Base-by-base conservation (phyloP, 257 asterid species). In the Voacanga thouarsii region DNA sequence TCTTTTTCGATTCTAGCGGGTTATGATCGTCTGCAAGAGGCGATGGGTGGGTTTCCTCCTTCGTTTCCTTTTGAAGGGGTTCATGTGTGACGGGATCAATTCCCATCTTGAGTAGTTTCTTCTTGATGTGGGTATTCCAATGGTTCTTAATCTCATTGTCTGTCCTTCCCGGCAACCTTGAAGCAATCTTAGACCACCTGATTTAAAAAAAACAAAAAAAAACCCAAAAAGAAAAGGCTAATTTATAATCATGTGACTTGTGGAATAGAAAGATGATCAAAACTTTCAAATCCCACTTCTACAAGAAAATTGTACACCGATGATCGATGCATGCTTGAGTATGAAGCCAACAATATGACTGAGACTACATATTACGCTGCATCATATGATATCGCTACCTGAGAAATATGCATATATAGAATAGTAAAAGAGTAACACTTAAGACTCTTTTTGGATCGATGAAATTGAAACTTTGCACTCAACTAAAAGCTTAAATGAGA, bases 51-150 rank as follows among this genome's bases (percentile, higher is more conserved):
- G 24, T 77, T 68, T 83, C 60, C 6, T 8, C n/a, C 11, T 80
- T 79, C 14, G 74, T 77, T 45, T 78, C 80, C 73, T 81, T 87
- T 30, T 81, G 78, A 47, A 92, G 86, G 51, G 92, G 93, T 74
- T 92, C 87, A 80, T 94, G 99, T 7, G 97, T 92, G 59, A 94
- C 91, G 0, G 97, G 99, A 64, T 94, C 97, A 51, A 94, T 91
- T 39, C 97, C 99, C 96, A 90, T 89, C 81, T 91, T 94, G 3
- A 94, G 71, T 63, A 94, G 97, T 77, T 94, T 92, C 76, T 94
- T 94, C 89, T 94, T 94, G 72, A 94, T 94, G 65, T 94, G 99
- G 0, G 99, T 94, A 84, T 94, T 94, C 99, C 99, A 94, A 6
- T 94, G 99, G 74, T 94, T 94, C 82, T 94, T 94, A 66, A 94